A percentile compares a stretch with the other conserved stretches of the same genome.
phyloP scores from a whole-genome alignment of 257 asterid species.

The Nicotiana obtusifolia region DNA sequence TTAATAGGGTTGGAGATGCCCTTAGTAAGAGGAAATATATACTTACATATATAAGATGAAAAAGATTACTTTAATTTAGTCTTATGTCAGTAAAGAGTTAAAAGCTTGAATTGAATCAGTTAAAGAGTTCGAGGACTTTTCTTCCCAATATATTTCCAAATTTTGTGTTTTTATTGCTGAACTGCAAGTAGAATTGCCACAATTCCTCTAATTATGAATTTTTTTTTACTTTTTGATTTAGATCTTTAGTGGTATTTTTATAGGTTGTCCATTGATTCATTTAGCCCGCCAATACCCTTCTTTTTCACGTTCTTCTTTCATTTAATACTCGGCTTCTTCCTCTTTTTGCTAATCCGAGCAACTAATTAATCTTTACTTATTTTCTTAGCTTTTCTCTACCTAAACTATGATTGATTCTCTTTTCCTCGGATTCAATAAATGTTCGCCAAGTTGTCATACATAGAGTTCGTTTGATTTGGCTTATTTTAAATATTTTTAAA shows the following conservation, averaged over 20 bases:
- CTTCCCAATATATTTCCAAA: neutral
- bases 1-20: too few species aligned
- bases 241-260: neutral
- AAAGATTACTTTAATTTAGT: neutral
- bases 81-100: neutral
- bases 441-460: neutral
- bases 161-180: neutral
- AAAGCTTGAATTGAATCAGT: neutral
- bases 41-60: neutral
- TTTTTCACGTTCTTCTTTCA: neutral
- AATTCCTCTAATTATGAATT: neutral
- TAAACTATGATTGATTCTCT: neutral
- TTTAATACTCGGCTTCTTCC: neutral
- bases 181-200: neutral
- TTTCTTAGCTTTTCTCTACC: neutral
- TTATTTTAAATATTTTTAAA: too few species aligned
- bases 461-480: too few species aligned
- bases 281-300: neutral
- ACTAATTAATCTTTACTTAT: neutral
- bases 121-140: neutral
- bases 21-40: neutral
- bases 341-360: neutral
- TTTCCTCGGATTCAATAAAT: neutral
- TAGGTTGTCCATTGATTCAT: neutral
- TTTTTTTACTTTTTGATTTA: neutral